Evolutionary conservation across 176 grass and related monocot species (phyloP).

Genomic region (Paspalum notatum): DNA sequence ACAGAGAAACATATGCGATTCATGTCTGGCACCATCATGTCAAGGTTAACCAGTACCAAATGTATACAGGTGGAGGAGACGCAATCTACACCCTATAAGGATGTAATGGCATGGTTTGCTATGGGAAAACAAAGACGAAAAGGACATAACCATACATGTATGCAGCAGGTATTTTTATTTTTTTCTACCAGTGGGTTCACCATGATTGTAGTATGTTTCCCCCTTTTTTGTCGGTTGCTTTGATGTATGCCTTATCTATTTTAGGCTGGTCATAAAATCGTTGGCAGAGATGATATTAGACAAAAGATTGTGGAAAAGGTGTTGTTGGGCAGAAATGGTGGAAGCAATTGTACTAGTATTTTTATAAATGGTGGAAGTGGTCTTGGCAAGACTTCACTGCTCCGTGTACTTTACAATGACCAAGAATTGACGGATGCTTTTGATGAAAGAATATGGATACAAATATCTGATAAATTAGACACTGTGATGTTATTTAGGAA

Average conservation of each 20-base stretch:
- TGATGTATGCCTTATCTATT: not conserved
- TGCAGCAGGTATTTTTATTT: not conserved
- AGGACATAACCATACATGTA: not conserved
- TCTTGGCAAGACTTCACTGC: constrained; percentile 39
- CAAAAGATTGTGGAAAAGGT: not conserved
- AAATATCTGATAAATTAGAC: constrained; percentile 18
- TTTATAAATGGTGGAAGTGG: constrained; percentile 8
- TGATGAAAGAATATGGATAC: constrained; percentile 37
- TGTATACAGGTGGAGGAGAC: not conserved
- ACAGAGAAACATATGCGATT: no score
- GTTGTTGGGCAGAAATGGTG: not conserved
- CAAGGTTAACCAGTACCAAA: no score
- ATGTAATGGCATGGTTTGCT: not conserved
- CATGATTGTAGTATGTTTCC: not conserved
- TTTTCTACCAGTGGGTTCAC: not conserved
- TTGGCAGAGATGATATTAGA: not conserved
- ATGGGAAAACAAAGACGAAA: not conserved
- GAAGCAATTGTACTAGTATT: not conserved
- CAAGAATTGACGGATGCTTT: constrained; percentile 14
- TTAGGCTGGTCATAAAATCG: not conserved
- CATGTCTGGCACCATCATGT: no score
- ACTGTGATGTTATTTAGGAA: not conserved
- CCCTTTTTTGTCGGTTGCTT: not conserved
- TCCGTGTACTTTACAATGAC: constrained; percentile 28
- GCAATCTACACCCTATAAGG: not conserved